Percentiles rank a stretch among this genome's conserved stretches.
These are phyloP conservation scores for Colletotrichum sp. DNA, from an alignment of 2,329 filamentous ascomycete genomes.

Conservation along the genomic window DNA sequence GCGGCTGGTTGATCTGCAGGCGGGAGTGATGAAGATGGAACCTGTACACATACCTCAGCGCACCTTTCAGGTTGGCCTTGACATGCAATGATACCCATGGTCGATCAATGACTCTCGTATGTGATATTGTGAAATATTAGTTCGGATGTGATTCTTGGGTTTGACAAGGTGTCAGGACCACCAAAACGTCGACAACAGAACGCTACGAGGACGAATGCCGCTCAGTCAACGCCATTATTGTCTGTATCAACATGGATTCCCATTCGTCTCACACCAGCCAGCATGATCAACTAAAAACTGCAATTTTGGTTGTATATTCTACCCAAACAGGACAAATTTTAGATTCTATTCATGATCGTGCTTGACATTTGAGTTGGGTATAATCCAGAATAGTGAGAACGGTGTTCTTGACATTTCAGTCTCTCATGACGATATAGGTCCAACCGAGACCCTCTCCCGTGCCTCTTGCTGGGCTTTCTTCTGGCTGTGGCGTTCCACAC, in stretches of 20 bases:
- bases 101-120: background rate
- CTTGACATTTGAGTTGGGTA: background rate
- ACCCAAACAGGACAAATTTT: background rate
- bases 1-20: slow-evolving; percentile 5
- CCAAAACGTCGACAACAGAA: background rate
- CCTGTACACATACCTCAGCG: background rate
- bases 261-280: background rate
- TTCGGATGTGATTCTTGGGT: background rate
- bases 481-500: slow-evolving; percentile 41
- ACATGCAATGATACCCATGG: slow-evolving; percentile 25
- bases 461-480: slow-evolving; percentile 41
- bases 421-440: slow-evolving; percentile 44
- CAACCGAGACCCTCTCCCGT: slow-evolving; percentile 60
- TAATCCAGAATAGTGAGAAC: background rate
- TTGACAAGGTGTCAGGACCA: background rate
- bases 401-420: background rate
- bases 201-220: background rate
- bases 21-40: background rate
- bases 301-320: background rate
- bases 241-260: background rate
- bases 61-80: slow-evolving; percentile 17
- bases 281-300: background rate
- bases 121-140: background rate
- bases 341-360: background rate
- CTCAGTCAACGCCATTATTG: background rate